These are phyloP conservation scores for Leccinum imitatum DNA, from an alignment of 768 basidiomycete species.

Conservation along the genomic window DNA sequence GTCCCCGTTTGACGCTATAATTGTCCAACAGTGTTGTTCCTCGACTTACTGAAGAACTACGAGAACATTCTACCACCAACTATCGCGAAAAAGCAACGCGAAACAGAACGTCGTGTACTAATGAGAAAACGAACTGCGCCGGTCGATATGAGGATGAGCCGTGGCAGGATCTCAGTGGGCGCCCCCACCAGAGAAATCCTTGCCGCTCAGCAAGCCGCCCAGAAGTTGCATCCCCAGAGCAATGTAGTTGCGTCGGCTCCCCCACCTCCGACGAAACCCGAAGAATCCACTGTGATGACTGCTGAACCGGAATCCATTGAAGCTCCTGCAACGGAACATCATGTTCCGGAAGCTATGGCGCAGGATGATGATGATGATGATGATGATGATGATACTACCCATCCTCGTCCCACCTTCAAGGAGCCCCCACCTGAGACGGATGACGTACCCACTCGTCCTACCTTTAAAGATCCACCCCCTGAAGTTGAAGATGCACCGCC, in stretches of 20 bases:
- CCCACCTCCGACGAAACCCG: conserved; percentile 13
- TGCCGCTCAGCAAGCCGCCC: conserved; percentile 64
- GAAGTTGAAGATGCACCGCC: conserved; percentile 46
- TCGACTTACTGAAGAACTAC: conserved; percentile 81
- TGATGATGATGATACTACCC: conserved; percentile 2
- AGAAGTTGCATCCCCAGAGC: conserved; percentile 39
- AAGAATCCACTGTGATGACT: conserved; percentile 19
- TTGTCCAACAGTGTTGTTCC: conserved; percentile 62
- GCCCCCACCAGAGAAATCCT: conserved; percentile 70
- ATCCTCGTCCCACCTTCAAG: conserved; percentile 52
- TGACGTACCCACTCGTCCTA: conserved; percentile 38
- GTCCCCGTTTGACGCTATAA: background rate
- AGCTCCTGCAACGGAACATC: conserved; percentile 1
- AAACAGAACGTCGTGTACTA: conserved; percentile 83
- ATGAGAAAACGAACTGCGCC: conserved; percentile 83
- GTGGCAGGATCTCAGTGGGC: conserved; percentile 71
- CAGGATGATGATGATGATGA: conserved; percentile 14
- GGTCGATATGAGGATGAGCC: conserved; percentile 84
- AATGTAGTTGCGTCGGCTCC: conserved; percentile 12
- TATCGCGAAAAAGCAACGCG: conserved; percentile 81
- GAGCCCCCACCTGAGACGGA: conserved; percentile 53
- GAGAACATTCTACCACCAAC: conserved; percentile 73
- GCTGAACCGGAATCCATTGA: conserved; percentile 19
- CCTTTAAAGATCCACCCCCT: conserved; percentile 64
- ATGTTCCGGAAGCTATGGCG: conserved; percentile 3